Base-by-base conservation (phyloP, 495 filamentous ascomycete genomes). In the Articulospora tetracladia region DNA sequence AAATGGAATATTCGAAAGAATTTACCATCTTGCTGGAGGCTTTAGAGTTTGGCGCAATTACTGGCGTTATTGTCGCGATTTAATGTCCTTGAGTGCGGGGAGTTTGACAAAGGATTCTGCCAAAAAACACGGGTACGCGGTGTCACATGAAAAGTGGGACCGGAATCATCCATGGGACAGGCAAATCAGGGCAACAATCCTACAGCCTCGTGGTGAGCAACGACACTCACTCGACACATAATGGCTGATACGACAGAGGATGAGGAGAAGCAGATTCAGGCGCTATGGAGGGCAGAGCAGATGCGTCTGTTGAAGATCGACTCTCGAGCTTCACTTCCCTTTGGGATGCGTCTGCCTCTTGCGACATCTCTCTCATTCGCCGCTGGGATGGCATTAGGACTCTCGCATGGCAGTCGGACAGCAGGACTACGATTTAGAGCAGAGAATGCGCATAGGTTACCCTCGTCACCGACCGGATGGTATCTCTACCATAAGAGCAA, bases 401-500 rank as follows among this genome's bases (percentile, higher is more conserved):
- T 85, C 4, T 78, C 83, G 6, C 83, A 94, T 41, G 91, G 90
- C 36, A 84, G 85, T 70, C 84, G 84, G 70, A 84, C 76, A 63
- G 83, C 90, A 17, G 85, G 86, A 32, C 78, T 96, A 39, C 84
- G 86, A 51, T 98, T 97, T 73, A 88, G 93, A 53, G 94, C 94
- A 55, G 89, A 98, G 74, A 95, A 98, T 68, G 89, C 94, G 22
- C 94, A 98, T 75, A 86, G 92, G 65, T 83, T 95, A 48, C 94
- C 94, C 22, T 84, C 76, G 6, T 83, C 83, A n/a, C 83, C 87
- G 23, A 82, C 82, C 8, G 94, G 91, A 27, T 98, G 94, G 94
- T 98, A 91, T 69, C 83, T 97, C 26, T 98, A 98, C 70, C 95
- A 98, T 74, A 97, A 97, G 73, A 90, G 84, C 66, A 98, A 98